Base-by-base conservation (phyloP, 495 filamentous ascomycete species). In the Talaromyces trachyspermus region DNA sequence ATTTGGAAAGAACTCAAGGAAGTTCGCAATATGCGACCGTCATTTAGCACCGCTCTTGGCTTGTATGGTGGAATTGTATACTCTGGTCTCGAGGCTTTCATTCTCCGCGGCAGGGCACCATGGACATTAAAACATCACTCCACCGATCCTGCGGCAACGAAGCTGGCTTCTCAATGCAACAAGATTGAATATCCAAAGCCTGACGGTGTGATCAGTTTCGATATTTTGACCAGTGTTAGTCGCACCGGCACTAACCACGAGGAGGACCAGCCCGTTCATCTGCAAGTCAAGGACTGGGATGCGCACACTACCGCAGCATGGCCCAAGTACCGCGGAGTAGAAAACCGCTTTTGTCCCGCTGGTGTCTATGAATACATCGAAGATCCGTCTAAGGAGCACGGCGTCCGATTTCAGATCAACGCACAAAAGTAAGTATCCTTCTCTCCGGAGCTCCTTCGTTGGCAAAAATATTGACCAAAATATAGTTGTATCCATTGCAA, bases 321-420 rank as follows among this genome's bases (percentile, higher is more conserved):
- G 74, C 92, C 92, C 7, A 70, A 77, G 53, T 99, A 88, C 64
- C 84, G 95, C 70, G 92, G 92, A 1, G 54, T 99, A 1, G 92
- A 99, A 76, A 95, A 92, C 56, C 76, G 94, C n/a, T 99, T 99
- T 72, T 99, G 92, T 58, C 92, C 92, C n/a, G 92, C 92, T 0
- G 92, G 89, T 4, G 92, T 99, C 55, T 99, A 99, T 58, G 92
- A 99, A 69, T 99, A 97, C 62, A 79, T 97, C 4, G 92, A 97
- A 65, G 92, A 99, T 58, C 75, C 81, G 26, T 82, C 65, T 24
- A 92, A 91, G 68, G 66, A 81, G 37, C 69, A 85, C 46, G 92
- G 92, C 0, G 88, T 97, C 46, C 73, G 88, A 51, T 99, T 99
- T 70, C 89, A 96, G 70, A 97, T 99, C 54, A 98, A 98, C 62